Conservation (phyloP, 192 early-diverging fungal genomes). For the Backusella morwellensis region DNA sequence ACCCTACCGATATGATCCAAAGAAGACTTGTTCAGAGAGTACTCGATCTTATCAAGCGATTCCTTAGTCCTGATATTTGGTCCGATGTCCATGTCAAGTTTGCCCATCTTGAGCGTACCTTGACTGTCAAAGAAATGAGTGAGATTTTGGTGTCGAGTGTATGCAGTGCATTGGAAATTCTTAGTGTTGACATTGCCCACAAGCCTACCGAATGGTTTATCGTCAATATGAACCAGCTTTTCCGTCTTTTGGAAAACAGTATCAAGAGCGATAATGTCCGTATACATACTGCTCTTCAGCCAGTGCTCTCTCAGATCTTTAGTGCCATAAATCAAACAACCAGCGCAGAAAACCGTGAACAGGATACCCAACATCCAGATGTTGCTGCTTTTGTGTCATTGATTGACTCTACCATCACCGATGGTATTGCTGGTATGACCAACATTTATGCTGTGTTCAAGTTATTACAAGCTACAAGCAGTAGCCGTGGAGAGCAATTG, state of each 20-base stretch:
- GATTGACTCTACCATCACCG: constrained; percentile 63
- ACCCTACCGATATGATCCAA: constrained; percentile 42
- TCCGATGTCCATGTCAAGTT: constrained; percentile 68
- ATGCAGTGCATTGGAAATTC: constrained; percentile 68
- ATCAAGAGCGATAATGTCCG: constrained; percentile 73
- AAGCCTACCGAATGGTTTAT: constrained; percentile 66
- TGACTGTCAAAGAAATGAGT: constrained; percentile 53
- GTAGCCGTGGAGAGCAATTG: constrained; percentile 62
- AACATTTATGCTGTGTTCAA: constrained; percentile 68
- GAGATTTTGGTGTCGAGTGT: constrained; percentile 54
- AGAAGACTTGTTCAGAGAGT: constrained; percentile 54
- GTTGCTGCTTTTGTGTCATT: constrained; percentile 54
- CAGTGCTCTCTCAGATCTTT: constrained; percentile 74
- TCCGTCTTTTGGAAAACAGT: constrained; percentile 65
- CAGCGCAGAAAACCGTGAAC: constrained; percentile 32
- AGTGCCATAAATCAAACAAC: constrained; percentile 48
- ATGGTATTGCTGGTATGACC: constrained; percentile 62
- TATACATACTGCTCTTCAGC: constrained; percentile 68
- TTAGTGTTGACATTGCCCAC: constrained; percentile 58
- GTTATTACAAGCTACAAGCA: constrained; percentile 64
- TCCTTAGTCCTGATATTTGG: constrained; percentile 67
- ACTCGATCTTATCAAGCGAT: constrained; percentile 59
- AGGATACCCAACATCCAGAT: constrained; percentile 43
- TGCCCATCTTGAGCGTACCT: constrained; percentile 62
- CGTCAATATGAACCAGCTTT: constrained; percentile 58